phyloP scores from a whole-genome alignment of 106 monocot species.

The Dendrobium nobile region DNA sequence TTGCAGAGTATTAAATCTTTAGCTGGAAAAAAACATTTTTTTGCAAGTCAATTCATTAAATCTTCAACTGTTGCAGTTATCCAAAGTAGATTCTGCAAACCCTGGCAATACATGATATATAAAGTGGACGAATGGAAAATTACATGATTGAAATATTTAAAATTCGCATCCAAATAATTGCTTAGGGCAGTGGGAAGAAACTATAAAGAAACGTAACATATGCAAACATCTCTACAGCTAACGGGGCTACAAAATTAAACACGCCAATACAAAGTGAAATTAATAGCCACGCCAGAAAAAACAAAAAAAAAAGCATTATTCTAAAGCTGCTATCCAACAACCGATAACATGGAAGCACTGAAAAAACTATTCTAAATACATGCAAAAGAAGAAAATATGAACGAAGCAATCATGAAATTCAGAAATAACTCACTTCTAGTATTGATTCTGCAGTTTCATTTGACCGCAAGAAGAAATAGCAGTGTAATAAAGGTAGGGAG shows the following conservation, averaged over 20 bases:
- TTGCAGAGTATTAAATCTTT: too few species aligned
- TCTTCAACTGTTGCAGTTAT: not conserved
- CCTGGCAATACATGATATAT: not conserved
- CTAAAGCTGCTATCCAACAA: not conserved
- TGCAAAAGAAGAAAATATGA: not conserved
- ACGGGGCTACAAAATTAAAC: not conserved
- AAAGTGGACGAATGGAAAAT: not conserved
- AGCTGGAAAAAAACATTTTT: not conserved
- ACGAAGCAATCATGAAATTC: not conserved
- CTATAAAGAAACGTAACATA: not conserved
- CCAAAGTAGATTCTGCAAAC: not conserved
- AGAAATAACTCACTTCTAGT: constrained; percentile 47
- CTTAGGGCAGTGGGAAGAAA: not conserved
- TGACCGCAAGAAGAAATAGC: constrained; percentile 93
- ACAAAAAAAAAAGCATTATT: not conserved
- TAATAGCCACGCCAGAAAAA: not conserved
- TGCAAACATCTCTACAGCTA: not conserved
- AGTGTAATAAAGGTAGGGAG: constrained; percentile 78
- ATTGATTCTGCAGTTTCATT: constrained; percentile 70
- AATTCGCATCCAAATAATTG: not conserved
- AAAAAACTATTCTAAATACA: not conserved
- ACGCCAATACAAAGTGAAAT: not conserved
- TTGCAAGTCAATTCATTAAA: not conserved
- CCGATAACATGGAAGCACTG: not conserved
- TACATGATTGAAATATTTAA: not conserved